Base-by-base conservation (phyloP, 2,329 filamentous ascomycete genomes). In the Pseudocercospora vitis region DNA sequence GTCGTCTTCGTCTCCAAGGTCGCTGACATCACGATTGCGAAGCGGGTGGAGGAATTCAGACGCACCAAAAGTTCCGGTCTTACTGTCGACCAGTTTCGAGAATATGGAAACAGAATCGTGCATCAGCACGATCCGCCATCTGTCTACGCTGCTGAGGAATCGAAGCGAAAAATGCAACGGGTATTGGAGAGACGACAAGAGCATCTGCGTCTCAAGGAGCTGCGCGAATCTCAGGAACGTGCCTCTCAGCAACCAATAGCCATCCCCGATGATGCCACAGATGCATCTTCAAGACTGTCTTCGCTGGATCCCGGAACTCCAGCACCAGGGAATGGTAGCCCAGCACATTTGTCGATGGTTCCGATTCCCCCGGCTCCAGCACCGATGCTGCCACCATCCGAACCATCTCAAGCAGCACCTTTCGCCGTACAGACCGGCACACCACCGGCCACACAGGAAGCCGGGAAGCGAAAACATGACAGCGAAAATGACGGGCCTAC, bases 1-100 rank as follows among this genome's bases (percentile, higher is more conserved):
- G 88, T 99, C 7, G 92, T 97, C n/a, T 97, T 96, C 69, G 89
- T 96, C 31, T 92, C 96, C 69, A 97, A 96, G 69, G 91, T 97
- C 47, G 95, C 91, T 35, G 95, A 95, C 61, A 82, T 90, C 57
- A 99, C 94, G 6, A 90, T 99, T 56, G 88, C 91, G 66, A 89
- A 92, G 69, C 90, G 94, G 57, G 76, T 99, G 7, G 86, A 91
- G 61, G 94, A 99, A 68, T 99, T 97, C 73, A 90, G 89, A 59
- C 81, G 86, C 26, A 96, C 92, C 0, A 87, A 89, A 58, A 91
- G 87, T 56, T 90, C 90, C 60, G 83, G 84, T 47, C 81, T 97
- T 71, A 94, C 90, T 0, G 88, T 99, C 16, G 87, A 91, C 57
- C 87, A 96, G 64, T 96, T 96, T 65, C 78, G 88, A 44, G 81